These are phyloP conservation scores for Phragmites australis DNA, from an alignment of 176 grass and related monocot species.

Conservation along the genomic window DNA sequence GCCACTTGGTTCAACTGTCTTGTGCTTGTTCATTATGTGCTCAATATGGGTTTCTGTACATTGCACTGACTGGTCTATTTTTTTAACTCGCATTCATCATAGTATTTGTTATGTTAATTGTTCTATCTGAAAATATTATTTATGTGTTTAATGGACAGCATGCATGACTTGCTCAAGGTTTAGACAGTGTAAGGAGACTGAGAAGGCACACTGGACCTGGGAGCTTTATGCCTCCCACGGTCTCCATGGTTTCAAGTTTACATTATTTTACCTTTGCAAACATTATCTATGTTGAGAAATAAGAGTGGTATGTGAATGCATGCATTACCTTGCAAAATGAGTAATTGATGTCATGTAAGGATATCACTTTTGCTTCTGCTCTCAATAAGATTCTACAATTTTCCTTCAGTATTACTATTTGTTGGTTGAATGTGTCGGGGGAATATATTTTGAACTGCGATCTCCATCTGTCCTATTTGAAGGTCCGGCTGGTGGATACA, in stretches of 20 bases:
- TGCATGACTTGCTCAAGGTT: constrained; percentile 8
- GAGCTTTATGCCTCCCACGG: not conserved
- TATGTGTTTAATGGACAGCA: not conserved
- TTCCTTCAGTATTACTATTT: constrained; percentile 21
- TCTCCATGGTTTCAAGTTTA: constrained; percentile 8
- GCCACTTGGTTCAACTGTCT: constrained; percentile 4
- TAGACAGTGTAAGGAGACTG: not conserved
- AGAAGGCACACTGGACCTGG: constrained; percentile 4
- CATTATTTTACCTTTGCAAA: constrained; percentile 22
- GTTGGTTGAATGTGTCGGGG: constrained; percentile 23
- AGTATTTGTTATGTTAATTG: not conserved
- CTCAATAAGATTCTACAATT: constrained; percentile 4
- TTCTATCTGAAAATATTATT: not conserved
- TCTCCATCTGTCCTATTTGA: constrained; percentile 29
- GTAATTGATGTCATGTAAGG: constrained; percentile 3
- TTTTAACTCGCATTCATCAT: not conserved
- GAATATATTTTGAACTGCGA: constrained; percentile 20
- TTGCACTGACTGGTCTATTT: not conserved
- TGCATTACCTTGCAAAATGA: constrained; percentile 13
- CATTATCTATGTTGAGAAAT: constrained; percentile 27
- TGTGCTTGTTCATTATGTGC: constrained; percentile 12
- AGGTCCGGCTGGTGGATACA: constrained; percentile 81
- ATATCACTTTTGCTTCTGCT: constrained; percentile 17
- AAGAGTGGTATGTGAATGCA: not conserved
- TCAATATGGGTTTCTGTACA: constrained; percentile 8